Evolutionary conservation across 2,329 filamentous ascomycete species (phyloP), one percentile per base, ranked within the genome.

Genomic region (Rhynchosporium graminicola): DNA sequence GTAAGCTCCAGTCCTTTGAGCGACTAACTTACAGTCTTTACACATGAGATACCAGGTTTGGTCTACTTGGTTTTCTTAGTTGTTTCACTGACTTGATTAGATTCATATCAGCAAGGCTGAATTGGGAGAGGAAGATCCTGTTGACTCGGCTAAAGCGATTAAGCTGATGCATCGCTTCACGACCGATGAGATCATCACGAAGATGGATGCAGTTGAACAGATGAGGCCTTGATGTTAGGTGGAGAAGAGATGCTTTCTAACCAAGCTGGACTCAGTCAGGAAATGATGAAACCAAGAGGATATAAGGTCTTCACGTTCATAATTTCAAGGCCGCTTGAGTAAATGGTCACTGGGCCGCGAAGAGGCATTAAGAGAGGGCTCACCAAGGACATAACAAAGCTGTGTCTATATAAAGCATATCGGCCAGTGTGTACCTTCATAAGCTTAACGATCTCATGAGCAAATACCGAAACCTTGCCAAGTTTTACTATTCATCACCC

Each of bases 131-230:
- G 85, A 85, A 67, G 75, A 81, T 29, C 80, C 84, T 9, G 63
- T 62, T 28, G 36, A 67, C 15, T 68, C 70, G 29, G 59, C 65
- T 5, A 66, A 67, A 36, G 86, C 88, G 1, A 76, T 83, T 61
- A 92, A 92, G 74, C 78, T 93, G 54, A 93, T 93, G 89, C 90
- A 93, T 74, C 82, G 88, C 20, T 91, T 93, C 75, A 87, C 83
- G 0, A 77, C 82, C 31, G 83, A 86, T 4, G 83, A 92, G 63
- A 83, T 94, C 2, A 79, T 84, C 64, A 80, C 79, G 20, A 83
- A 87, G 73, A 91, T 93, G 88, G 84, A 92, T 69, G 76, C 81
- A 43, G 68, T 62, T 15, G 66, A 70, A 40, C 38, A 15, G 50
- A 60, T 36, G 4, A 4, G n/a, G 45, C 43, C 29, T 26, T 45